Conservation (phyloP, 148 eudicot species). For the Chenopodium quinoa region DNA sequence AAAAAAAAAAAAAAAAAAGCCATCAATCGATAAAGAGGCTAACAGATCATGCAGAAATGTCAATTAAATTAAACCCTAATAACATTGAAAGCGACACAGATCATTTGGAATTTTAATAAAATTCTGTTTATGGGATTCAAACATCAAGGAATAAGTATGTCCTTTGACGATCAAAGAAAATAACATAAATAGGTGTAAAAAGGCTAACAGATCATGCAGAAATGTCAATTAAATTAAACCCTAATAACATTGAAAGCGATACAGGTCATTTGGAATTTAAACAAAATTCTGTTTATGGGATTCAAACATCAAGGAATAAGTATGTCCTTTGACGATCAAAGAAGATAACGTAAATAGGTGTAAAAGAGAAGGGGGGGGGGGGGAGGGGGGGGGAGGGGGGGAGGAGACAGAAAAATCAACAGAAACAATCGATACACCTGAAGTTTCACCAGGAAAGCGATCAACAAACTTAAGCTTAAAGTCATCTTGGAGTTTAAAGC, state of each 20-base stretch:
- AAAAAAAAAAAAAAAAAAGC: conserved; percentile 4
- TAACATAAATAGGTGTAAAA: background rate
- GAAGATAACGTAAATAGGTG: conserved; percentile 1
- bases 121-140: too few relatives aligned
- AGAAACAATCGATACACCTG: conserved; percentile 15
- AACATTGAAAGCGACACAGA: too few relatives aligned
- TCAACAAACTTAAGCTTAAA: background rate
- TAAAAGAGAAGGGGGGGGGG: background rate
- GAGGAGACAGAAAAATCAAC: background rate
- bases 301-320: background rate
- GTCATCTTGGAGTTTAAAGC: background rate
- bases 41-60: too few relatives aligned
- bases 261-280: too few relatives aligned
- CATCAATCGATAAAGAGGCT: background rate
- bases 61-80: too few relatives aligned
- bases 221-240: too few relatives aligned
- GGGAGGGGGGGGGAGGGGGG: background rate
- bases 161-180: too few relatives aligned
- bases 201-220: too few relatives aligned
- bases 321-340: conserved; percentile 5
- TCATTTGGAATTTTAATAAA: too few relatives aligned
- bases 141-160: background rate
- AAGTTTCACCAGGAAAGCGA: conserved; percentile 15
- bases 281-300: too few relatives aligned
- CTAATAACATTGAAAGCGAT: too few relatives aligned